Conservation (phyloP, 805 yeast species). For the Starmerella vitae region DNA sequence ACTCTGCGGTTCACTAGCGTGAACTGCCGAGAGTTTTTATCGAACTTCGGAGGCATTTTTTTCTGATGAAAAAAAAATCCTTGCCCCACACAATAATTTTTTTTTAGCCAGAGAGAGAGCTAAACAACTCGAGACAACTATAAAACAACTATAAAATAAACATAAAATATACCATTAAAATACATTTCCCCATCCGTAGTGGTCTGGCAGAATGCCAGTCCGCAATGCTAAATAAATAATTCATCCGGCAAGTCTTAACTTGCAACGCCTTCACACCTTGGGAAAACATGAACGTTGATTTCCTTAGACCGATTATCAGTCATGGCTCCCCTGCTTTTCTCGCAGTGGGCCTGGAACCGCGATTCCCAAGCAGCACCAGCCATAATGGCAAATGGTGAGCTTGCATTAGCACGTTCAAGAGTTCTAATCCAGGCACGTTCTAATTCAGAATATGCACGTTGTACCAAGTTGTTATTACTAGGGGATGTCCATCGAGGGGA, state of each 20-base stretch:
- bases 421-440: slow-evolving; percentile 39
- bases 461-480: slow-evolving; percentile 32
- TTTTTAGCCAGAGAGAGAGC: too few species aligned
- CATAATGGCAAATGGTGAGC: slow-evolving; percentile 9
- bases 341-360: slow-evolving; percentile 18
- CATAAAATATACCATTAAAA: background rate
- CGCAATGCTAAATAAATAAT: background rate
- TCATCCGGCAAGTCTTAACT: too few species aligned
- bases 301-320: slow-evolving; percentile 9
- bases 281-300: slow-evolving; percentile 5
- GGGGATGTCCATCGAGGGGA: slow-evolving; percentile 51
- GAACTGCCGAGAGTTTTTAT: slow-evolving; percentile 5
- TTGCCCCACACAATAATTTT: background rate
- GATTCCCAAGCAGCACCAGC: slow-evolving; percentile 18
- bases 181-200: background rate
- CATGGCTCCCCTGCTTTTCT: slow-evolving; percentile 16
- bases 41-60: slow-evolving; percentile 4
- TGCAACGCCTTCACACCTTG: slow-evolving; percentile 7
- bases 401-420: slow-evolving; percentile 10
- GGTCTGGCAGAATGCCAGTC: too few species aligned
- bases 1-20: slow-evolving; percentile 6
- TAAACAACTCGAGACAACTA: too few species aligned
- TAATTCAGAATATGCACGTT: slow-evolving; percentile 47
- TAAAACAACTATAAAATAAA: too few species aligned
- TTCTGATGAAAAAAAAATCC: background rate